Conservation (phyloP, 768 basidiomycete genomes). For the Psilocybe cyanescens region DNA sequence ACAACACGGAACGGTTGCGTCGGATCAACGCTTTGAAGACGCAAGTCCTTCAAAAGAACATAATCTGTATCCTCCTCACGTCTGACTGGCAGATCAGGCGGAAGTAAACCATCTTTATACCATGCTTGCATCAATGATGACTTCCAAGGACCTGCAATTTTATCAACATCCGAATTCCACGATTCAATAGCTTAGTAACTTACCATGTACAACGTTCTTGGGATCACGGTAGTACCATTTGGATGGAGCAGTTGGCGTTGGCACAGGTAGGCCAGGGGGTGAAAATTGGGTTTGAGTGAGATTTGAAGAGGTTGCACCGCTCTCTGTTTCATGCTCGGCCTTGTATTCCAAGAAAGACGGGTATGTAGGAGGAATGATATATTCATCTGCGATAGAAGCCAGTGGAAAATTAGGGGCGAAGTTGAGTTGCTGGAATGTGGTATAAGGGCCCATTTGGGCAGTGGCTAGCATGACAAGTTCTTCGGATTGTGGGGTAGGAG, state of each 20-base stretch:
- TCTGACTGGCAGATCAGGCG: constrained; percentile 80
- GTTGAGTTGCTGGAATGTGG: constrained; percentile 88
- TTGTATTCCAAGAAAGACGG: constrained; percentile 76
- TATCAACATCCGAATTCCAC: constrained; percentile 11
- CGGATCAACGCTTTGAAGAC: constrained; percentile 82
- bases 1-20: constrained; percentile 72
- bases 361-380: constrained; percentile 91
- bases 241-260: constrained; percentile 65
- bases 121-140: constrained; percentile 87
- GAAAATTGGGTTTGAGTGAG: constrained; percentile 70
- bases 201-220: constrained; percentile 79
- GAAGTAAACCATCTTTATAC: constrained; percentile 85
- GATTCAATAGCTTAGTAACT: constrained; percentile 22
- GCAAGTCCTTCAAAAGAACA: constrained; percentile 70
- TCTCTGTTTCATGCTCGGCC: constrained; percentile 60
- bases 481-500: constrained; percentile 53
- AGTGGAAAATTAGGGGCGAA: constrained; percentile 90
- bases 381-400: constrained; percentile 86
- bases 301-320: constrained; percentile 44
- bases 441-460: constrained; percentile 81
- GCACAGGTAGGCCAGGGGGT: constrained; percentile 80
- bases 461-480: constrained; percentile 71
- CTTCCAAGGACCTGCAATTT: constrained; percentile 77
- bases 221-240: constrained; percentile 88
- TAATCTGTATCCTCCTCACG: constrained; percentile 76